A percentile compares a stretch with the other conserved stretches of the same genome.
Evolutionary conservation across 306 rosid genomes (phyloP).

Genomic region (Quillaja saponaria): DNA sequence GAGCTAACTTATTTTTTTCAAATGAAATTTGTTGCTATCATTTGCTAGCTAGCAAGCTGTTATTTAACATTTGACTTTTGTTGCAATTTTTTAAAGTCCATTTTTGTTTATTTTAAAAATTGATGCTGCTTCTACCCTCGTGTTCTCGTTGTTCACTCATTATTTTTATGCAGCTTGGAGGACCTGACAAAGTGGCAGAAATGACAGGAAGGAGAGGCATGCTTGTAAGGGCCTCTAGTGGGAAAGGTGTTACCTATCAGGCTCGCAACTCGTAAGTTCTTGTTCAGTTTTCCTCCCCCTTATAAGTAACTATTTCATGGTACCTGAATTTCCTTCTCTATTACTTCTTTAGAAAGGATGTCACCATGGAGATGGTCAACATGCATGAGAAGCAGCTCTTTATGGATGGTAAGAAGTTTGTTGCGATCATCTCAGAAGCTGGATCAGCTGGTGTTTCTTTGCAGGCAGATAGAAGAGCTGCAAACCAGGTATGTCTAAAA

Average conservation of each 20-base stretch:
- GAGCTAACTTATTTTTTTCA: no score
- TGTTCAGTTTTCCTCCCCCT: constrained; percentile 12
- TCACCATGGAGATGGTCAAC: constrained; percentile 98
- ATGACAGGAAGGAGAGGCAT: constrained; percentile 99
- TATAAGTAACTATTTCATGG: constrained; percentile 7
- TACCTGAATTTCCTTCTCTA: constrained; percentile 23
- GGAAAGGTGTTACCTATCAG: constrained; percentile 96
- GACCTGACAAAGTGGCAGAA: constrained; percentile 96
- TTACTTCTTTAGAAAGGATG: constrained; percentile 71
- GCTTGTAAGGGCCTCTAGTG: constrained; percentile 91
- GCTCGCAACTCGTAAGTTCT: constrained; percentile 93
- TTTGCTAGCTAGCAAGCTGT: no score
- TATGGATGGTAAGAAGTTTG: constrained; percentile 92
- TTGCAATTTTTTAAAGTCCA: no score
- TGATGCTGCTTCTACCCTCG: no score
- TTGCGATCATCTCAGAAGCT: constrained; percentile 98
- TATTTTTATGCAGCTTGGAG: no score
- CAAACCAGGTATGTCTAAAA: constrained; percentile 67
- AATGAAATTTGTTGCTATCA: no score
- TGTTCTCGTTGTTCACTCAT: no score
- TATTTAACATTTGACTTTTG: no score
- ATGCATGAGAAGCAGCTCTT: constrained; percentile 98
- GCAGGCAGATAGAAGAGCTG: constrained; percentile 96
- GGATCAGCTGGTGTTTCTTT: constrained; percentile 99
- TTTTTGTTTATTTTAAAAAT: no score